Evolutionary conservation across 2,329 filamentous ascomycete genomes (phyloP), one percentile per base, ranked within the genome.

Genomic region (Bisporella sp.): DNA sequence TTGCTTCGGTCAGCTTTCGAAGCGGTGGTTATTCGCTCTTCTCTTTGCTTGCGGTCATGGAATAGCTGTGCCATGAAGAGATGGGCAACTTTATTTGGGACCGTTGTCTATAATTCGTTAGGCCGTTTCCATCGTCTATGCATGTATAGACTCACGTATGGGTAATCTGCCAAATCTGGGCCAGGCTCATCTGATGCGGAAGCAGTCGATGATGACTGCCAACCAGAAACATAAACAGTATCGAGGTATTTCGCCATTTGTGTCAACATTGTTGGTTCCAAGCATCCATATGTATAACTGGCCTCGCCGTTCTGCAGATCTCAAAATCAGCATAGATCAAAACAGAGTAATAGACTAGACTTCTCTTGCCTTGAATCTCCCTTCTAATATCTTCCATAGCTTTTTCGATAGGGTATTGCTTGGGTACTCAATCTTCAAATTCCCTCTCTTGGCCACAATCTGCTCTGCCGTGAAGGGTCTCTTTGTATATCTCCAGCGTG

Each of bases 231-330:
- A 69, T 99, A 99, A 68, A 99, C 89, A 33, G 93, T 99, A 67
- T 99, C 93, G 55, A 99, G 79, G 70, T 95, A 97, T 73, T 97
- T 96, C 63, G 92, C 92, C 93, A 99, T 99, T 71, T 99, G 93
- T 31, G 93, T 97, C 68, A 99, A 81, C 88, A 96, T 96, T 50
- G 95, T 96, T 8, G 93, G 93, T 67, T 99, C 93, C 58, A 99
- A 78, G 73, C 93, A 97, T 64, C 93, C 93, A 67, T 96, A 99
- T 51, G 93, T 99, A 74, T 85, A 95, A 71, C 89, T 95, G 45
- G 88, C 88, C 65, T 93, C 87, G 63, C 82, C 82, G 65, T 79
- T 87, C 88, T 95, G 60, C 52, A 47, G 9, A 35, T 30, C 9
- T 44, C 37, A 45, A n/a, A 12, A 50, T 64, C 44, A 61, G 57